Base-by-base conservation (phyloP, 1,139 yeast species). In the Protomyces pachydermus region DNA sequence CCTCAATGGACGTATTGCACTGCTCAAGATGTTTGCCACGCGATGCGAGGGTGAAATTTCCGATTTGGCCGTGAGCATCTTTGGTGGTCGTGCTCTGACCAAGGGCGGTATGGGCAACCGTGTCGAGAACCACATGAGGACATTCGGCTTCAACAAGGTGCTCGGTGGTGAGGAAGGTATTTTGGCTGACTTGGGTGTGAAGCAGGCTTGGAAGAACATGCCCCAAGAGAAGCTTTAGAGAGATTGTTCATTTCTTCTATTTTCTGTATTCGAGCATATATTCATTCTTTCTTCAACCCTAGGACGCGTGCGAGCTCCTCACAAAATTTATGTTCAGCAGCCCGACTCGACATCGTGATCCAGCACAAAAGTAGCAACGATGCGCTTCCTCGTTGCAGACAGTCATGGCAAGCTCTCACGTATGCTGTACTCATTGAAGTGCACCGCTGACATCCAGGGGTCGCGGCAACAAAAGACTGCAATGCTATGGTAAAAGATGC, bases 141-240 rank as follows among this genome's bases (percentile, higher is more conserved):
- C 78, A 65, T 80, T 77, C 38, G 74, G 80, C 32, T 79, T 80
- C 14, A 75, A 75, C 66, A 78, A 80, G 38, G 78, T 78, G 62
- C 80, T 80, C 14, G 80, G 81, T 53, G 80, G 80, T 6, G 77
- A 80, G 18, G 80, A 78, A 69, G 80, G 78, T 69, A 78, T 78
- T 65, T 76, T 78, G 80, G 72, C 77, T 42, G 80, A 78, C 61
- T 71, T 78, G 61, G 72, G 78, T 23, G 75, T 78, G 16, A 53
- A 54, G 39, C 55, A 57, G 34, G 54, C 61, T 23, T 42, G 48
- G 48, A 50, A 50, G 50, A 57, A 57, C 34, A 48, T 57, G 54
- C 37, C 34, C 10, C 37, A 50, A 18, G 53, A 32, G 53, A 25
- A 32, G 38, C 34, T 50, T 10, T 42, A 42, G 25, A 18, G 25